Base-by-base conservation (phyloP, 2,329 filamentous ascomycete species). In the Lachnellula subtilissima region DNA sequence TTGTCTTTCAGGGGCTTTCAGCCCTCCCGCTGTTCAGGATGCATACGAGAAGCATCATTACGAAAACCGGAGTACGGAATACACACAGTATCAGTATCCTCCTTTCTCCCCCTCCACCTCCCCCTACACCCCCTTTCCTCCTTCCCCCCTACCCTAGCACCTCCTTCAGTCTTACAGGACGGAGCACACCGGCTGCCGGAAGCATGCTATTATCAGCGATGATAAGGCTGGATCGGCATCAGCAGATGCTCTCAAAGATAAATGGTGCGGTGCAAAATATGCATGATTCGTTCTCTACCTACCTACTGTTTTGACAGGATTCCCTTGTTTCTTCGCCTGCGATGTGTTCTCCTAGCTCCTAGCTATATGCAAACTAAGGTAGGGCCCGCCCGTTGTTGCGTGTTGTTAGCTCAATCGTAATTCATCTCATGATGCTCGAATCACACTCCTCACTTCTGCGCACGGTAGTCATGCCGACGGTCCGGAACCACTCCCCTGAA, bases 401-500 rank as follows among this genome's bases (percentile, higher is more conserved):
- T 12, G 28, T 19, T n/a, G 28, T 19, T n/a, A 42, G 39, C 39
- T n/a, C 15, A 42, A 42, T 42, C 39, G 39, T 19, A 42, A 11
- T n/a, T n/a, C 17, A 42, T 42, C 39, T 42, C 17, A 19, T 11
- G 17, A 19, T 17, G 37, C 37, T 17, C 14, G 17, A 40, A 40
- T 40, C 37, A 40, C 11, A 40, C 14, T 45, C 15, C n/a, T 45
- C 42, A 42, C 11, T 19, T 22, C n/a, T 46, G 9, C 50, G 28
- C 7, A 19, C 51, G 46, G 52, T 37, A 54, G 47, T 23, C 11
- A 35, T 19, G 35, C 47, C 46, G 46, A 50, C 52, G 52, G 52
- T 50, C 52, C 52, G 52, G 23, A 37, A 28, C 49, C n/a, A 2
- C 14, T 19, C 25, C 50, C 40, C 28, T 32, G 45, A 48, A 17